phyloP scores from a whole-genome alignment of 2,329 filamentous ascomycete species.

The Microsporum canis region DNA sequence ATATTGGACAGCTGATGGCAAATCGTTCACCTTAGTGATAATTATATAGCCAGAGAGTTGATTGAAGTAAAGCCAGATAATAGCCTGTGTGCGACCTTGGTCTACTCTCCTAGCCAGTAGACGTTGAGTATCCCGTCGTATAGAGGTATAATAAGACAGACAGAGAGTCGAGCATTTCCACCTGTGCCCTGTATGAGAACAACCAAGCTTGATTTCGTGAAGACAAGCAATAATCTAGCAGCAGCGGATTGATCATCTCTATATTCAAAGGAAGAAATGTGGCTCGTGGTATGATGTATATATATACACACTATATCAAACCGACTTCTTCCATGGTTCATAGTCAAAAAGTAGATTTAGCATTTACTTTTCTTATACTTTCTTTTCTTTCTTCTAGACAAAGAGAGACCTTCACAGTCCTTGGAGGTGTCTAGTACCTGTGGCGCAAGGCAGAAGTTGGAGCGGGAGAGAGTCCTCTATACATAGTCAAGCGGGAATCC shows the following conservation, averaged over 20 bases:
- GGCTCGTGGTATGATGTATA: neutral
- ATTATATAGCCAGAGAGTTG: neutral
- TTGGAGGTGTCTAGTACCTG: neutral
- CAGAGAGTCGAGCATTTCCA: neutral
- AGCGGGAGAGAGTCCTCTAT: neutral
- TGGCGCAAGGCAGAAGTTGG: neutral
- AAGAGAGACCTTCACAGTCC: neutral
- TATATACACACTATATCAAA: neutral
- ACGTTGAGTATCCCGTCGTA: neutral
- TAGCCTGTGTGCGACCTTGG: neutral
- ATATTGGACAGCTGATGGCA: neutral
- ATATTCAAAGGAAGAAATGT: neutral
- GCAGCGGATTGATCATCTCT: too few relatives aligned
- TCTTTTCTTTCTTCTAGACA: neutral
- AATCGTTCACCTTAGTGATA: neutral
- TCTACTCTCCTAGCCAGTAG: neutral
- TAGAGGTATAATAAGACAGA: neutral
- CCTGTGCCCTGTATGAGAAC: neutral
- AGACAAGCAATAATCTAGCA: too few relatives aligned
- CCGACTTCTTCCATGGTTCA: neutral
- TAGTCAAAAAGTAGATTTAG: neutral
- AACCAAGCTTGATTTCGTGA: neutral
- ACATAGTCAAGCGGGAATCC: neutral
- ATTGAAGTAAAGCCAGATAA: neutral
- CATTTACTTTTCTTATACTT: neutral